These are phyloP conservation scores for Lentinula novae-zelandiae DNA, from an alignment of 1,284 basidiomycete species.

Conservation along the genomic window DNA sequence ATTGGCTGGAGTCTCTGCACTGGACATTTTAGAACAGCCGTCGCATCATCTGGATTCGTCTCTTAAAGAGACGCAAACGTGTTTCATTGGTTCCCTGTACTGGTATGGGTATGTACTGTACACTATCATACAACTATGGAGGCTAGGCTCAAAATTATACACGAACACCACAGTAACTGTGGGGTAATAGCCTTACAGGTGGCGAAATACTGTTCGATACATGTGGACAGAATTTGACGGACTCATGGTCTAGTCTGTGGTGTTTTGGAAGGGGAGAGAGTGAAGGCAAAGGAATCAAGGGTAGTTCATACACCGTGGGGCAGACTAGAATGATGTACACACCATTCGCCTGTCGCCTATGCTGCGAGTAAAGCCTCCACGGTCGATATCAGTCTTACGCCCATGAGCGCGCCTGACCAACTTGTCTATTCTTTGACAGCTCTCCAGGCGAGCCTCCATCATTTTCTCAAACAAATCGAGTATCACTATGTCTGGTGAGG, in stretches of 20 bases:
- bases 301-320: neutral
- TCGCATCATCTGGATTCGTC: neutral
- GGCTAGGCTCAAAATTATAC: neutral
- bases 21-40: too few species aligned
- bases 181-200: neutral
- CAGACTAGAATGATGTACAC: neutral
- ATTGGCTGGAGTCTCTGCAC: neutral
- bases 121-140: neutral
- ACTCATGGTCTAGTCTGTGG: neutral
- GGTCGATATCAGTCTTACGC: slow-evolving; percentile 23
- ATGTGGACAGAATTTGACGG: neutral
- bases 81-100: neutral
- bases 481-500: slow-evolving; percentile 36
- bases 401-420: slow-evolving; percentile 51
- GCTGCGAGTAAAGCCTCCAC: slow-evolving; percentile 10
- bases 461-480: slow-evolving; percentile 67
- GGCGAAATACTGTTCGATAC: neutral
- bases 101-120: neutral
- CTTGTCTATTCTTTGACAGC: slow-evolving; percentile 59
- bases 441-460: slow-evolving; percentile 71
- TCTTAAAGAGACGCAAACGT: neutral
- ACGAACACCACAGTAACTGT: neutral
- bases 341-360: neutral
- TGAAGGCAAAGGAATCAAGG: neutral
- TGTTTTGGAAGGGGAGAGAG: neutral